Evolutionary conservation across 139 green algal genomes (phyloP), one percentile per base, ranked within the genome.

Genomic region (Chlorella vulgaris): DNA sequence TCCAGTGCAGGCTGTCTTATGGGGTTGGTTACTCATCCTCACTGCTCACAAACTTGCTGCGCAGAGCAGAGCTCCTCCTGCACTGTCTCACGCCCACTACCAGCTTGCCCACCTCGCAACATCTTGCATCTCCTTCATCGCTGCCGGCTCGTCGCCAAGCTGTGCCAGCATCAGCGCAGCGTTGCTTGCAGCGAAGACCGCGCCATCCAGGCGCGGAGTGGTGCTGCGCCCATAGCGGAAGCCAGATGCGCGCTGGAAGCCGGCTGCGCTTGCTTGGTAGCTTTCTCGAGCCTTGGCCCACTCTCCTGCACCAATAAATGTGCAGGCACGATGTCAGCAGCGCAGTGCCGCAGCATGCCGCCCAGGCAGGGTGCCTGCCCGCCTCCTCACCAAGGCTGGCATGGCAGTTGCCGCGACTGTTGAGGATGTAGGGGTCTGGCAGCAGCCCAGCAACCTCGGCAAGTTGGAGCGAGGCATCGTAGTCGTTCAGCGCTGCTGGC

Each of bases 341-440:
- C 26, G 42, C 69, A 40, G 24, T n/a, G 40, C 15, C 13, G 0
- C 8, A 66, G n/a, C n/a, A n/a, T n/a, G n/a, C n/a, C n/a, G n/a
- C n/a, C n/a, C n/a, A n/a, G n/a, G n/a, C n/a, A n/a, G n/a, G n/a
- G n/a, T 51, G 39, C 88, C 80, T 82, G 43, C 47, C 35, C n/a
- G n/a, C 83, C 89, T 92, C 6, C 83, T 31, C 26, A 69, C 87
- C 88, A 21, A 97, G 74, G 4, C 82, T 91, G 74, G 92, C 92
- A 73, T 89, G 87, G 80, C 87, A 94, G 86, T 98, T 98, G 74
- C 94, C 94, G 3, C 84, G 68, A 38, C 65, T 87, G 86, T 97
- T 97, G 31, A 93, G 83, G 0, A 98, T 69, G 67, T 96, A 98
- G 0, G 94, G 93, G 67, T 89, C 87, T 3, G 80, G 74, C 35